These are phyloP conservation scores for Oryza meyeriana DNA, from an alignment of 176 grass and related monocot species.

Conservation along the genomic window DNA sequence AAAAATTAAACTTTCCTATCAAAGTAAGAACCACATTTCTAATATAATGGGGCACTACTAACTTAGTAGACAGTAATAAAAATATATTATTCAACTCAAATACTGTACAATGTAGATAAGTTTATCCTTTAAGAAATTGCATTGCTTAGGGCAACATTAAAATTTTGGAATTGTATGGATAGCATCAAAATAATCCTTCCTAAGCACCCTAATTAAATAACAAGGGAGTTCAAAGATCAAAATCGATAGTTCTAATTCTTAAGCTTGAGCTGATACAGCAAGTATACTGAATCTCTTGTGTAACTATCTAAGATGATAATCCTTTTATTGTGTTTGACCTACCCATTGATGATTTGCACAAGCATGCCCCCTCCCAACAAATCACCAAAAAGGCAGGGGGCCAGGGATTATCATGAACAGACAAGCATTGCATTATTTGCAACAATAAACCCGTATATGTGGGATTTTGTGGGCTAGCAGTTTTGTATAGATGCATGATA, in stretches of 20 bases:
- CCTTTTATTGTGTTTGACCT: background rate
- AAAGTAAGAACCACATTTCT: background rate
- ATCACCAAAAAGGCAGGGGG: background rate
- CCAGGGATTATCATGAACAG: background rate
- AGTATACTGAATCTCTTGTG: background rate
- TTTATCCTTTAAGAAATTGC: background rate
- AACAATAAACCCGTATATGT: background rate
- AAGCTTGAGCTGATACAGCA: background rate
- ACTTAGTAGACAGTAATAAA: background rate
- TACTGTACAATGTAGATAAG: background rate
- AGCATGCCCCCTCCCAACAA: background rate
- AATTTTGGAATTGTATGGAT: background rate
- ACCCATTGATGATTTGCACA: background rate
- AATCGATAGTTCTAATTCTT: background rate
- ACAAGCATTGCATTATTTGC: background rate
- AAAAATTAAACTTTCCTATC: too few relatives aligned
- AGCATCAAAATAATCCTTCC: background rate
- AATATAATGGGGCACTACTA: background rate
- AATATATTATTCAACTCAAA: background rate
- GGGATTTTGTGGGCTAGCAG: background rate
- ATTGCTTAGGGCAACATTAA: background rate
- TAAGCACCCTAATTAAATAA: background rate
- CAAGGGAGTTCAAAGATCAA: background rate
- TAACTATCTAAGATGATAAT: slow-evolving; percentile 22
- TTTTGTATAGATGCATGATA: background rate